Percentiles rank a stretch among this genome's conserved stretches.
Evolutionary conservation across 768 basidiomycete genomes (phyloP).

Genomic region (Mycena amicta): DNA sequence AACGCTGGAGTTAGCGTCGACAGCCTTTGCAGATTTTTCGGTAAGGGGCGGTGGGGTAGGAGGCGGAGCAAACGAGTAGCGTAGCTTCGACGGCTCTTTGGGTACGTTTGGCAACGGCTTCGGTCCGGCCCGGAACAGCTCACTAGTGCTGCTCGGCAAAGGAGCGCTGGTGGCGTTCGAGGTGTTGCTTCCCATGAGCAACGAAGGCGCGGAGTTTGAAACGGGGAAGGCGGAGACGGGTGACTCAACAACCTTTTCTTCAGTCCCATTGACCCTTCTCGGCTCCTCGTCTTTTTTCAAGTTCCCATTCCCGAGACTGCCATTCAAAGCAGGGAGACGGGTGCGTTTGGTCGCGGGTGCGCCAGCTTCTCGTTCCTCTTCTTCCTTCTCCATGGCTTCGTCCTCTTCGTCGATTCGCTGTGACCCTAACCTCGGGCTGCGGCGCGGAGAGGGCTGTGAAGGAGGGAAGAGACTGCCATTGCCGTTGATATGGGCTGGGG

Average conservation of each 20-base stretch:
- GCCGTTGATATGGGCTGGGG: slow-evolving; percentile 55
- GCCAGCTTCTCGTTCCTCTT: too few species aligned
- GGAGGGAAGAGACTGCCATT: slow-evolving; percentile 17
- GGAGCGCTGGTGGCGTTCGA: neutral
- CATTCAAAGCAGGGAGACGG: slow-evolving; percentile 1
- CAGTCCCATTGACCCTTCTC: neutral
- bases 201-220: slow-evolving; percentile 4
- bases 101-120: slow-evolving; percentile 46
- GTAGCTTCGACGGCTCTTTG: slow-evolving; percentile 78
- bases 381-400: slow-evolving; percentile 35
- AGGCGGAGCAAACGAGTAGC: slow-evolving; percentile 45
- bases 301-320: slow-evolving; percentile 1
- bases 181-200: neutral
- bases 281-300: neutral
- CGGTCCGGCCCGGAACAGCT: slow-evolving; percentile 21
- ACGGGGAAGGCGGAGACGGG: slow-evolving; percentile 7
- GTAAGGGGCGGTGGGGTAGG: slow-evolving; percentile 28
- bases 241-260: slow-evolving; percentile 6
- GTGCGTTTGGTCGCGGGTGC: slow-evolving; percentile 19
- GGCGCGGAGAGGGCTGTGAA: slow-evolving; percentile 16
- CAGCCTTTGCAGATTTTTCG: slow-evolving; percentile 13
- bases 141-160: slow-evolving; percentile 10
- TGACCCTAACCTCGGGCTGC: slow-evolving; percentile 26
- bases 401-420: slow-evolving; percentile 37
- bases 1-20: slow-evolving; percentile 23